A percentile compares a stretch with the other conserved stretches of the same genome.
These are phyloP conservation scores for Colletotrichum higginsianum DNA, from an alignment of 2,329 filamentous ascomycete species.

Conservation along the genomic window DNA sequence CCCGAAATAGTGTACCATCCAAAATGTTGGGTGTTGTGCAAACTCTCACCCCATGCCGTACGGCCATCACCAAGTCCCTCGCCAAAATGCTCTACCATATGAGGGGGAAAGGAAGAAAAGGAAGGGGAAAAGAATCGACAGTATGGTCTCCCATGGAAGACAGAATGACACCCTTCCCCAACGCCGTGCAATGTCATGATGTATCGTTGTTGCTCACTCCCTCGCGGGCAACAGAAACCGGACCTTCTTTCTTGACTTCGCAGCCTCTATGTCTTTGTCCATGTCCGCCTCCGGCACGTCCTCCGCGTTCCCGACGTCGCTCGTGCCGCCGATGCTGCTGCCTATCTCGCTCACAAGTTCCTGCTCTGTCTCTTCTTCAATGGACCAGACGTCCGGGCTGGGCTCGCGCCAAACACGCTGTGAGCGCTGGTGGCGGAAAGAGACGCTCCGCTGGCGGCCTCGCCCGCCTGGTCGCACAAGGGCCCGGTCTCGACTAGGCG, in stretches of 20 bases:
- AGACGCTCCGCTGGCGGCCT: constrained; percentile 48
- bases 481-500: constrained; percentile 49
- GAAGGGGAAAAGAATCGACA: constrained; percentile 9
- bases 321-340: constrained; percentile 49
- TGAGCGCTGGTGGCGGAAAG: constrained; percentile 56
- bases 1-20: constrained; percentile 21
- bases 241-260: constrained; percentile 70
- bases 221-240: constrained; percentile 66
- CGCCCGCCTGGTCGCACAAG: constrained; percentile 48
- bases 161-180: background rate
- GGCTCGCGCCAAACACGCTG: constrained; percentile 70
- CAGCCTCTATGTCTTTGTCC: constrained; percentile 56
- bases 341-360: constrained; percentile 63
- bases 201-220: constrained; percentile 47
- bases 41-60: constrained; percentile 33
- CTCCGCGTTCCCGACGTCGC: constrained; percentile 47
- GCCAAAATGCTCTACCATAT: background rate
- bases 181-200: constrained; percentile 33
- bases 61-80: background rate
- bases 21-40: constrained; percentile 29
- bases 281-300: constrained; percentile 42
- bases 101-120: constrained; percentile 14
- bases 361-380: constrained; percentile 72
- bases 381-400: constrained; percentile 73
- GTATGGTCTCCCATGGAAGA: constrained; percentile 47